Conservation (phyloP, 2,329 filamentous ascomycete species). For the Gaeumannomyces tritici region DNA sequence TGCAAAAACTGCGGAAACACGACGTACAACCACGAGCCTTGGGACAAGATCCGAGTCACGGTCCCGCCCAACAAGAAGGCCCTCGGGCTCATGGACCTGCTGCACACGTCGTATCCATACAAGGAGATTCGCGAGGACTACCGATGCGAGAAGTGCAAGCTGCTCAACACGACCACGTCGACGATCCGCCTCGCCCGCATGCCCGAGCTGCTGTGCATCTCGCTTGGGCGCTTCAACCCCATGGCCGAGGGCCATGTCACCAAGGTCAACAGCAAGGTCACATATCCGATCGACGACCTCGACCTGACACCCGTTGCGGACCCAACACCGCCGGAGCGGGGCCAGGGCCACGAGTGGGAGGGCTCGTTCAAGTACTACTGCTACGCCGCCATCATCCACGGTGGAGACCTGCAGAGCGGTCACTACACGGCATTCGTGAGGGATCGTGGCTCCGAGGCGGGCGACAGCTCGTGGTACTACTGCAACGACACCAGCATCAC, state of each 20-base stretch:
- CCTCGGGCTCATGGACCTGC: constrained; percentile 40
- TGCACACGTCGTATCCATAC: constrained; percentile 59
- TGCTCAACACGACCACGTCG: constrained; percentile 57
- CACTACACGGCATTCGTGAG: constrained; percentile 72
- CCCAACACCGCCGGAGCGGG: not conserved
- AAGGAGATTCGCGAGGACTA: constrained; percentile 60
- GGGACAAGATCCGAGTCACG: constrained; percentile 44
- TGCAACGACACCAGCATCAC: constrained; percentile 32
- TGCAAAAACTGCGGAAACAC: constrained; percentile 51
- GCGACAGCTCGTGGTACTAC: constrained; percentile 35
- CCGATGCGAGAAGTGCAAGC: constrained; percentile 67
- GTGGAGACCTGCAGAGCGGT: constrained; percentile 56
- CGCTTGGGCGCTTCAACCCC: constrained; percentile 53
- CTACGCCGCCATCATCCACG: constrained; percentile 79
- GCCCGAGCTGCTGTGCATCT: constrained; percentile 69
- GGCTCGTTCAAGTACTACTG: constrained; percentile 68
- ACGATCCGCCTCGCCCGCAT: constrained; percentile 67
- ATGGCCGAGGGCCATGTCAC: constrained; percentile 23
- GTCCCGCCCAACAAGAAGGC: constrained; percentile 20
- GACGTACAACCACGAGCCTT: constrained; percentile 30
- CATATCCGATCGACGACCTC: constrained; percentile 67
- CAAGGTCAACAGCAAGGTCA: constrained; percentile 64
- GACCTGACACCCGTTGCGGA: constrained; percentile 36
- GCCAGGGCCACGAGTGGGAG: constrained; percentile 8
- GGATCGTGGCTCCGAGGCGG: constrained; percentile 33